These are phyloP conservation scores for Blastocladiella emersonii DNA, from an alignment of 371 early-diverging fungal genomes.

Conservation along the genomic window DNA sequence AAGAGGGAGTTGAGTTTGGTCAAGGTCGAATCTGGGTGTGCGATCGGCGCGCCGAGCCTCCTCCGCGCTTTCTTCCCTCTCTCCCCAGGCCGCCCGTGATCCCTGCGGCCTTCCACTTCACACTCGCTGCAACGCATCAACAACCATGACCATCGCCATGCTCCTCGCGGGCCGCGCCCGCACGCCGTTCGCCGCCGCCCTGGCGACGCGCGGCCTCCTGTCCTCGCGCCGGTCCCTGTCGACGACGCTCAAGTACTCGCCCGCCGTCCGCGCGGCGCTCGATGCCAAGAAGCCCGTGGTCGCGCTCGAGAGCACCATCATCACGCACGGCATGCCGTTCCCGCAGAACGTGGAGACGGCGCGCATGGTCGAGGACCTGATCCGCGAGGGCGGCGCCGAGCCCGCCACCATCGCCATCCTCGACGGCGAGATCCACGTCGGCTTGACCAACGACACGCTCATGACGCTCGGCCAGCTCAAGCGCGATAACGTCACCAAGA, in stretches of 20 bases:
- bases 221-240: too few species aligned
- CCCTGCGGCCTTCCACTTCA: too few species aligned
- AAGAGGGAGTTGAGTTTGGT: too few species aligned
- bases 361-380: constrained; percentile 52
- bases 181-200: too few species aligned
- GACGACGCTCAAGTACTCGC: neutral
- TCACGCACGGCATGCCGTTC: constrained; percentile 92
- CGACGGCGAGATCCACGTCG: constrained; percentile 69
- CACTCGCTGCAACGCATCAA: too few species aligned
- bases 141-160: too few species aligned
- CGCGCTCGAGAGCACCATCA: constrained; percentile 85
- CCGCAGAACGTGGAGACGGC: constrained; percentile 82
- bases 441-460: constrained; percentile 38
- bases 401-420: constrained; percentile 87
- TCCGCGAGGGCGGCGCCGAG: constrained; percentile 51
- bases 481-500: constrained; percentile 50
- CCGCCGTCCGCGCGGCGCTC: neutral
- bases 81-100: too few species aligned
- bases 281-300: constrained; percentile 51
- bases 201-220: too few species aligned
- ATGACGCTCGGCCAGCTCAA: constrained; percentile 39
- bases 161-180: too few species aligned
- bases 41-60: too few species aligned
- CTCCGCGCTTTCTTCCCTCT: too few species aligned
- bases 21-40: too few species aligned